These are phyloP conservation scores for Solanum habrochaites DNA, from an alignment of 257 asterid genomes.

Conservation along the genomic window DNA sequence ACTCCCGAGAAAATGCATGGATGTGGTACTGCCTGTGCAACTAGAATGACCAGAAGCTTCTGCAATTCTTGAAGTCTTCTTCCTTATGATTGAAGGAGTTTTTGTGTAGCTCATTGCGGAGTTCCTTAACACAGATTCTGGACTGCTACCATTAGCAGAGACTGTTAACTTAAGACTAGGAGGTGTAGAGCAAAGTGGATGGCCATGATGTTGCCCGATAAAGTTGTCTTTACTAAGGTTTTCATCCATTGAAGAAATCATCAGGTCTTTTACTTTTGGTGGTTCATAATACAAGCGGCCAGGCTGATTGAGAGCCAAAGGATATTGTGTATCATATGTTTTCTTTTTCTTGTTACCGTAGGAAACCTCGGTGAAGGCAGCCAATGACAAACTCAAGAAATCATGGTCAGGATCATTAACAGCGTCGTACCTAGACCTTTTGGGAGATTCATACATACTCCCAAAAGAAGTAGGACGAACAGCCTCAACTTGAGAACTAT, in stretches of 20 bases:
- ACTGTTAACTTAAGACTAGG: slow-evolving; percentile 17
- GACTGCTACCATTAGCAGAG: slow-evolving; percentile 26
- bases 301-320: slow-evolving; percentile 12
- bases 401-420: slow-evolving; percentile 24
- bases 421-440: slow-evolving; percentile 19
- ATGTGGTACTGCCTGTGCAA: slow-evolving; percentile 1
- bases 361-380: slow-evolving; percentile 16
- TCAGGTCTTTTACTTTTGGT: slow-evolving; percentile 14
- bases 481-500: slow-evolving; percentile 5
- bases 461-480: slow-evolving; percentile 11
- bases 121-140: slow-evolving; percentile 49
- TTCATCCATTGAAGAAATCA: slow-evolving; percentile 3
- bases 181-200: slow-evolving; percentile 13
- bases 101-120: slow-evolving; percentile 56
- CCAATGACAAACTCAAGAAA: slow-evolving; percentile 37
- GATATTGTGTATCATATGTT: slow-evolving; percentile 8
- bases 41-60: slow-evolving; percentile 9
- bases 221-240: neutral
- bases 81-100: slow-evolving; percentile 65
- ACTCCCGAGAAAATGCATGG: neutral
- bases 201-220: neutral
- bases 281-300: slow-evolving; percentile 26
- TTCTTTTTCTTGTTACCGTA: slow-evolving; percentile 33
- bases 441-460: slow-evolving; percentile 25
- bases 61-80: slow-evolving; percentile 13